phyloP scores from a whole-genome alignment of 1,284 basidiomycete species.

The Phaffia rhodozyma region DNA sequence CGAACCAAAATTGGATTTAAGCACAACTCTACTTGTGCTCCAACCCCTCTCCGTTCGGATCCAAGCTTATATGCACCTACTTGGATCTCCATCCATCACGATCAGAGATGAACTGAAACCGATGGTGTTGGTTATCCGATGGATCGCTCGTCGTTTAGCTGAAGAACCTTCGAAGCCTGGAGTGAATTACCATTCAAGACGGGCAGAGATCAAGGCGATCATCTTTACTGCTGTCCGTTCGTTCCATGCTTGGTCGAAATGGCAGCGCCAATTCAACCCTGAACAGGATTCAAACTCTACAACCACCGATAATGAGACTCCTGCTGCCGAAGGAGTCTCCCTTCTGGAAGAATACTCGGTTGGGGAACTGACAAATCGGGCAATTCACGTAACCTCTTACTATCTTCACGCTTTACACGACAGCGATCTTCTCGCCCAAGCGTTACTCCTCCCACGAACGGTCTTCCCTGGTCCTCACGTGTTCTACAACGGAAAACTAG shows the following conservation, averaged over 20 bases:
- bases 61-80: background rate
- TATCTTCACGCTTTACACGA: conserved; percentile 14
- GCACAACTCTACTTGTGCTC: background rate
- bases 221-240: conserved; percentile 6
- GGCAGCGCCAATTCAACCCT: background rate
- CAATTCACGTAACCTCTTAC: conserved; percentile 9
- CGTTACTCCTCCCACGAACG: conserved; percentile 4
- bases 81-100: background rate
- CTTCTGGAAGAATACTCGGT: background rate
- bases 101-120: background rate
- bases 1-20: too few species aligned
- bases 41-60: background rate
- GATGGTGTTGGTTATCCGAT: conserved; percentile 7
- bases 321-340: background rate
- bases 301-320: background rate
- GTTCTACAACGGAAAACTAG: conserved; percentile 2
- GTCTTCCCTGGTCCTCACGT: conserved; percentile 5
- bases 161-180: background rate
- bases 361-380: conserved; percentile 5
- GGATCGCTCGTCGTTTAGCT: background rate
- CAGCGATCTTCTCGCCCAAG: conserved; percentile 6
- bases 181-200: background rate
- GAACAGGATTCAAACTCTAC: too few species aligned
- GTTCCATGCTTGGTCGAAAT: background rate
- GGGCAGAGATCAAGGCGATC: conserved; percentile 8